These are phyloP conservation scores for Inosperma sp. DNA, from an alignment of 768 basidiomycete species.

Conservation along the genomic window DNA sequence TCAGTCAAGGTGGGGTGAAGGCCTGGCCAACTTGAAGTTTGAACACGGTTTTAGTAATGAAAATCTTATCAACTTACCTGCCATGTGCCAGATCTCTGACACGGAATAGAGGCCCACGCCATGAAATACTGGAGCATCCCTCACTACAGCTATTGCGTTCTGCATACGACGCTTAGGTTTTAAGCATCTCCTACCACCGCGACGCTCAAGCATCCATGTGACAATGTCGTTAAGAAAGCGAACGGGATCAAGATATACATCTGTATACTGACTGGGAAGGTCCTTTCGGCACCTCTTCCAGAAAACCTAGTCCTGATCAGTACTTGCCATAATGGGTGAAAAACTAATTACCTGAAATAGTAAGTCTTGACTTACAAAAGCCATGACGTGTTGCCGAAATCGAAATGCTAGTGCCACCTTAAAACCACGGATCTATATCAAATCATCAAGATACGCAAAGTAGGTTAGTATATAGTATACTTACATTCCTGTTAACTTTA, in stretches of 20 bases:
- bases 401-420: constrained; percentile 9
- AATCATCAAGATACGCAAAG: neutral
- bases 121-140: neutral
- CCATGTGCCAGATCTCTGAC: neutral
- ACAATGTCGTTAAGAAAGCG: neutral
- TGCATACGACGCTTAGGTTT: neutral
- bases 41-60: neutral
- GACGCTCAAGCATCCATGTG: neutral
- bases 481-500: constrained; percentile 6
- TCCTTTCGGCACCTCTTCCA: neutral
- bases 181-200: neutral
- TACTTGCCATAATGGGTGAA: neutral
- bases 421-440: constrained; percentile 6
- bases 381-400: constrained; percentile 9
- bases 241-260: neutral
- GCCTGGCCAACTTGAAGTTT: neutral
- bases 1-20: constrained; percentile 1
- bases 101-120: constrained; percentile 2
- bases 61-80: neutral
- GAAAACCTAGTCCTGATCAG: neutral
- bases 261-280: neutral
- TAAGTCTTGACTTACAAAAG: constrained; percentile 7
- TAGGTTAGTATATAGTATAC: neutral
- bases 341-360: constrained; percentile 5
- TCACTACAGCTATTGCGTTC: neutral